Percentiles rank a stretch among this genome's conserved stretches.
These are phyloP conservation scores for Alisma plantagoaquatica DNA, from an alignment of 106 monocot species.

Conservation along the genomic window DNA sequence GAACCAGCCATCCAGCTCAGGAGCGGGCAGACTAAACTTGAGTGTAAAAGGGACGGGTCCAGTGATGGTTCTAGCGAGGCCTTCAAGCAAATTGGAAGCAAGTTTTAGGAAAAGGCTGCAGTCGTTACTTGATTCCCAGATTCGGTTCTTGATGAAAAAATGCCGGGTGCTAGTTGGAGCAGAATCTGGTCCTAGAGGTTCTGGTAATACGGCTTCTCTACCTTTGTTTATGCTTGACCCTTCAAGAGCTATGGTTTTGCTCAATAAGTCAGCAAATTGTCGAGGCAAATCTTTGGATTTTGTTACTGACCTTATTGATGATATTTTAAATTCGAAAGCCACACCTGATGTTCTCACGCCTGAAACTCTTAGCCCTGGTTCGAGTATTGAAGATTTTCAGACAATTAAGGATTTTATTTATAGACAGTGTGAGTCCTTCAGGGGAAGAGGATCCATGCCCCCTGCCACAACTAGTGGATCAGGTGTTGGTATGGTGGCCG, in stretches of 20 bases:
- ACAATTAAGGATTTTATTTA: conserved; percentile 72
- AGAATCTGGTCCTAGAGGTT: conserved; percentile 44
- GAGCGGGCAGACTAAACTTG: conserved; percentile 14
- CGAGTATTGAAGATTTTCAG: conserved; percentile 59
- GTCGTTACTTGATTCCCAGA: conserved; percentile 64
- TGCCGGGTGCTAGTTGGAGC: conserved; percentile 42
- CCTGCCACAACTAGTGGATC: conserved; percentile 43
- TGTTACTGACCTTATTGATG: conserved; percentile 48
- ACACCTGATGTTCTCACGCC: conserved; percentile 25
- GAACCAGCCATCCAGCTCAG: conserved; percentile 22
- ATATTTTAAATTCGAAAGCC: conserved; percentile 28
- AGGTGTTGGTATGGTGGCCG: conserved; percentile 83
- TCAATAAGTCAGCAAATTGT: conserved; percentile 40
- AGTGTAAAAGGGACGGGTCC: conserved; percentile 39
- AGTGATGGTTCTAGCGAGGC: conserved; percentile 51
- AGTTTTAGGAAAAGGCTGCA: conserved; percentile 60
- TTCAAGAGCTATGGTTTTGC: conserved; percentile 53
- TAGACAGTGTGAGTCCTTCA: conserved; percentile 64
- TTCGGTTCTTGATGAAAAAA: conserved; percentile 87
- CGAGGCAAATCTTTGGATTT: conserved; percentile 54
- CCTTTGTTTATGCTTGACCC: conserved; percentile 87
- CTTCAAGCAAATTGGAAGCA: conserved; percentile 44
- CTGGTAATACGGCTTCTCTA: conserved; percentile 24
- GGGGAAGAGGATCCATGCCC: conserved; percentile 57
- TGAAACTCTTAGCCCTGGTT: conserved; percentile 32